Base-by-base conservation (phyloP, 2,329 filamentous ascomycete genomes). In the Lecanoromycetidae sp. region DNA sequence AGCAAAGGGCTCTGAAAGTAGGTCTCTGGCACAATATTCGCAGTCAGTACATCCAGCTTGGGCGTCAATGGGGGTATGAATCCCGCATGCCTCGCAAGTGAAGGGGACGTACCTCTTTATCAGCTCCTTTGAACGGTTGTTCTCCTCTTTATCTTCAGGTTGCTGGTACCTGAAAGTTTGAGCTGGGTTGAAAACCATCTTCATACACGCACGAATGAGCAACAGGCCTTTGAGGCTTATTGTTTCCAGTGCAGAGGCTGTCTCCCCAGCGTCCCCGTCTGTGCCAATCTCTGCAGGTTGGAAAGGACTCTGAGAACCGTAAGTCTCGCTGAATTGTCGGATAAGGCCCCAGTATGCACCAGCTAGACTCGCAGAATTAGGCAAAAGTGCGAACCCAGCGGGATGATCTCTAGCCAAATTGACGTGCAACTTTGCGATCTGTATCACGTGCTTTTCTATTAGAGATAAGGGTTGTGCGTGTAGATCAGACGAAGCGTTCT, bases 361-460 rank as follows among this genome's bases (percentile, higher is more conserved):
- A 2, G 85, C 80, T 20, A 96, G 75, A 13, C 79, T 71, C 13
- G 94, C 68, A 2, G 86, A 87, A 57, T 85, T 81, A 2, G 87
- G 86, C 5, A 98, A 73, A 10, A 86, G 71, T 1, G 82, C 80
- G 63, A 95, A 96, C 46, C 87, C 84, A 3, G 84, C 80, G 1
- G 88, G 80, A 61, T 94, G 87, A 4, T 72, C 68, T 41, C 78
- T 77, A 1, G 86, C 79, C 81, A 96, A 90, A 47, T 87, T 81
- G 32, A 93, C 73, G 61, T 96, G 91, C 3, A 98, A 70, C 64
- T 96, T 98, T 3, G 88, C 81, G 41, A 96, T 81, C 60, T 96
- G 88, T 34, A 95, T 67, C 2, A 94, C 70, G 60, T 95, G 88
- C 60, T 87, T 93, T 54, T 84, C 84, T n/a, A 94, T 68, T 20